Percentiles rank a stretch among this genome's conserved stretches.
Conservation (phyloP, 345 rosid genomes). For the Carallia pectinifolia region DNA sequence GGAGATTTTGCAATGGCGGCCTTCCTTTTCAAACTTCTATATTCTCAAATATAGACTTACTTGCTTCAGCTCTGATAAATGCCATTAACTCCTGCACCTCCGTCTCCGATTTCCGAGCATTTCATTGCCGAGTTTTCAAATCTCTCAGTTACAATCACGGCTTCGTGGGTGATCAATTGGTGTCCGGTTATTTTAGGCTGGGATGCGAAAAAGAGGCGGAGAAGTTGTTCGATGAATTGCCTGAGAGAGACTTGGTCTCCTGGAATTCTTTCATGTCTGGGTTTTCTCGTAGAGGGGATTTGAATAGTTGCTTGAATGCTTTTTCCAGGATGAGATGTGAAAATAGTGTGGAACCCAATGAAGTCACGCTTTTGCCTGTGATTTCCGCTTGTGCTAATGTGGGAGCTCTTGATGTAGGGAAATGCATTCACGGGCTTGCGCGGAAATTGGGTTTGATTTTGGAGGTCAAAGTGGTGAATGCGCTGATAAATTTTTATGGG, state of each 20-base stretch:
- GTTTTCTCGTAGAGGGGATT: conserved; percentile 39
- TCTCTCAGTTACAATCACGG: conserved; percentile 52
- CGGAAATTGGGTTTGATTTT: conserved; percentile 43
- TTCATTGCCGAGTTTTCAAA: conserved; percentile 55
- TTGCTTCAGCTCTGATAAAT: conserved; percentile 43
- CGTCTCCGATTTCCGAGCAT: conserved; percentile 13
- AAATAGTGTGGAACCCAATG: conserved; percentile 42
- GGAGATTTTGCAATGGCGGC: neutral
- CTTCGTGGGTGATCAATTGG: conserved; percentile 64
- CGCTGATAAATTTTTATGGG: conserved; percentile 59
- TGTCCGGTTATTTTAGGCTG: conserved; percentile 34
- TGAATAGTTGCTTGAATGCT: conserved; percentile 31
- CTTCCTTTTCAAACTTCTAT: conserved; percentile 12
- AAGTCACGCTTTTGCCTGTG: conserved; percentile 50
- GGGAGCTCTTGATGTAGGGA: conserved; percentile 42
- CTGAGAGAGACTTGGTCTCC: conserved; percentile 51
- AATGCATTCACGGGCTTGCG: conserved; percentile 51
- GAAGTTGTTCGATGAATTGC: conserved; percentile 65
- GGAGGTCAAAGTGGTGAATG: conserved; percentile 54
- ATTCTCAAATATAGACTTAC: conserved; percentile 31
- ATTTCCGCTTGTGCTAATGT: conserved; percentile 47
- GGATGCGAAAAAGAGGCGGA: conserved; percentile 40
- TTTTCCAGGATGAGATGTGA: conserved; percentile 44
- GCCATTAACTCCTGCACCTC: conserved; percentile 44
- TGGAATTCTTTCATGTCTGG: conserved; percentile 71